phyloP scores from a whole-genome alignment of 352 stramenopile species.

The Phytophthora ohioensis region DNA sequence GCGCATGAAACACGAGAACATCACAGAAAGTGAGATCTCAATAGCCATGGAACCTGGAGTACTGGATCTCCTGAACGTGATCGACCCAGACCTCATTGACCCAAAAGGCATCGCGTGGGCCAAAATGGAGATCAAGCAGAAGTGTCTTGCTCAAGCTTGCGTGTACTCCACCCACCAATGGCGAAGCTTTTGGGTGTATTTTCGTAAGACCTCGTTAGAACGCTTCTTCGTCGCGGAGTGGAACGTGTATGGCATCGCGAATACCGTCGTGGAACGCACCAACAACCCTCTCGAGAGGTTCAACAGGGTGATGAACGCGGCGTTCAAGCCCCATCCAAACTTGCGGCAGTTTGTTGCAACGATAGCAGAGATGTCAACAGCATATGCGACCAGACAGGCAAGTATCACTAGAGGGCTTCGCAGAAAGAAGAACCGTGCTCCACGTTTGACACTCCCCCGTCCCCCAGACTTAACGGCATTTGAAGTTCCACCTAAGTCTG shows the following conservation, averaged over 20 bases:
- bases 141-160: not conserved
- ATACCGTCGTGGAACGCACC: constrained; percentile 20
- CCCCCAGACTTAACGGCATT: constrained; percentile 7
- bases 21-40: not conserved
- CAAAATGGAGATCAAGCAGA: constrained; percentile 10
- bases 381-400: not conserved
- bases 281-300: constrained; percentile 39
- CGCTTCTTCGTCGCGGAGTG: constrained; percentile 14
- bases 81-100: not conserved
- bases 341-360: constrained; percentile 18
- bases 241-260: constrained; percentile 27
- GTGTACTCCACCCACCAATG: not conserved
- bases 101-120: constrained; percentile 19
- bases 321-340: constrained; percentile 33
- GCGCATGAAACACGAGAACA: constrained; percentile 2
- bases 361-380: constrained; percentile 1
- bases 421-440: not conserved
- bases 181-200: constrained; percentile 28
- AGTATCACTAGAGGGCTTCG: constrained; percentile 10
- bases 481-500: not conserved
- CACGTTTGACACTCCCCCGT: constrained; percentile 4
- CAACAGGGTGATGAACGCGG: constrained; percentile 34
- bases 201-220: constrained; percentile 17
- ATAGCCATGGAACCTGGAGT: constrained; percentile 13
- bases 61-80: constrained; percentile 1